These are phyloP conservation scores for Pseudogymnoascus sp. DNA, from an alignment of 2,329 filamentous ascomycete genomes.

Conservation along the genomic window DNA sequence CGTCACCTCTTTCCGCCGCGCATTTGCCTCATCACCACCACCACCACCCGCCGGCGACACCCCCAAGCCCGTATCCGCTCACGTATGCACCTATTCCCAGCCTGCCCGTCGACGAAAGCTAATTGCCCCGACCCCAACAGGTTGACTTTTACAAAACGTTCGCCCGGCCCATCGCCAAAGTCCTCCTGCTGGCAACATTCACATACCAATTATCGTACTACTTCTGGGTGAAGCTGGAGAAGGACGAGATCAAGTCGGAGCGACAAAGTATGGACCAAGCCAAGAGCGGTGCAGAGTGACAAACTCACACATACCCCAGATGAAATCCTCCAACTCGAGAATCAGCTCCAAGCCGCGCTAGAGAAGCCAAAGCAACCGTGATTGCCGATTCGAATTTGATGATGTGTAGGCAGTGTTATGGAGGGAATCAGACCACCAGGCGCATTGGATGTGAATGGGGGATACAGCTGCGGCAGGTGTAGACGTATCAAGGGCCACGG, in stretches of 20 bases:
- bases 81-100: slow-evolving; percentile 9
- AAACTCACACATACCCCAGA: not conserved
- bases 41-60: not conserved
- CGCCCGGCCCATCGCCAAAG: slow-evolving; percentile 63
- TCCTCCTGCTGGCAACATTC: slow-evolving; percentile 64
- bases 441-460: not conserved
- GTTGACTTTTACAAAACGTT: slow-evolving; percentile 67
- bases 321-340: slow-evolving; percentile 8
- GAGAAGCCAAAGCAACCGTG: not conserved
- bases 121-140: slow-evolving; percentile 30
- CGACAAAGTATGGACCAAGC: slow-evolving; percentile 41
- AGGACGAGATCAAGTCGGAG: slow-evolving; percentile 55
- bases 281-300: slow-evolving; percentile 1
- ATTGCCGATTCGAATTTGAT: not conserved
- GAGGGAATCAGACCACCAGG: not conserved
- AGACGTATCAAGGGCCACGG: not conserved
- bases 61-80: slow-evolving; percentile 11
- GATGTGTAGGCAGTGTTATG: not conserved
- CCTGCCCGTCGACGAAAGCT: not conserved
- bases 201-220: slow-evolving; percentile 74
- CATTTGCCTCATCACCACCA: not conserved
- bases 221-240: slow-evolving; percentile 65
- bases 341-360: not conserved
- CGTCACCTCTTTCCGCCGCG: not conserved
- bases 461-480: not conserved